phyloP scores from a whole-genome alignment of 1,139 yeast genomes.

The Blastobotrys raffinosifermentans region DNA sequence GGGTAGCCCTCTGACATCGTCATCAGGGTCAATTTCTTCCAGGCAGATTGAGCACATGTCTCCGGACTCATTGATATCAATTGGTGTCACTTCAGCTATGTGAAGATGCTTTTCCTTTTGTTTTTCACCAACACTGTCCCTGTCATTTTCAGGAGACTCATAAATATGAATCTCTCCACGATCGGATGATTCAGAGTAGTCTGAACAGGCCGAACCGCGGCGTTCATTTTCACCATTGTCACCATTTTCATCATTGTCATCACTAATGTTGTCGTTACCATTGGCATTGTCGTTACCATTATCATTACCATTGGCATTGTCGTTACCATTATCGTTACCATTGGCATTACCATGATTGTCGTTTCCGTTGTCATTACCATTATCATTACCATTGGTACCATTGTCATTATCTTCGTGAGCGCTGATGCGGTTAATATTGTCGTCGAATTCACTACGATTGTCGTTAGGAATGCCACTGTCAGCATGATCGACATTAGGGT shows the following conservation, averaged over 20 bases:
- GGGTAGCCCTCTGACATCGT: conserved; percentile 61
- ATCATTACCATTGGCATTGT: not conserved
- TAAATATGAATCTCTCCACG: too few relatives aligned
- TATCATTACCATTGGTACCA: conserved; percentile 1
- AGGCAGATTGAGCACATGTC: conserved; percentile 78
- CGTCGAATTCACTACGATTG: conserved; percentile 4
- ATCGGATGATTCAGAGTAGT: too few relatives aligned
- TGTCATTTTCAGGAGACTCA: too few relatives aligned
- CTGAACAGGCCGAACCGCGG: not conserved
- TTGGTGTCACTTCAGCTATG: conserved; percentile 1
- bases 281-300: not conserved
- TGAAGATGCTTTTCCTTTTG: conserved; percentile 2
- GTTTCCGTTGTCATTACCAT: not conserved
- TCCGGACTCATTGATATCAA: conserved; percentile 36
- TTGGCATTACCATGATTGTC: conserved; percentile 4
- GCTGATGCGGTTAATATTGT: conserved; percentile 1
- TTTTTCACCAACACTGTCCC: conserved; percentile 3
- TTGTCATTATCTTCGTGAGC: not conserved
- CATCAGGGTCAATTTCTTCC: conserved; percentile 58
- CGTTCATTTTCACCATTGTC: not conserved
- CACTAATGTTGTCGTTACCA: conserved; percentile 3
- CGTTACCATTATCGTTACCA: too few relatives aligned
- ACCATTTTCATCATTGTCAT: not conserved
- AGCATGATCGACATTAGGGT: not conserved
- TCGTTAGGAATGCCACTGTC: not conserved